Conservation (phyloP, 1,284 basidiomycete species). For the Apiotrichum porosum region DNA sequence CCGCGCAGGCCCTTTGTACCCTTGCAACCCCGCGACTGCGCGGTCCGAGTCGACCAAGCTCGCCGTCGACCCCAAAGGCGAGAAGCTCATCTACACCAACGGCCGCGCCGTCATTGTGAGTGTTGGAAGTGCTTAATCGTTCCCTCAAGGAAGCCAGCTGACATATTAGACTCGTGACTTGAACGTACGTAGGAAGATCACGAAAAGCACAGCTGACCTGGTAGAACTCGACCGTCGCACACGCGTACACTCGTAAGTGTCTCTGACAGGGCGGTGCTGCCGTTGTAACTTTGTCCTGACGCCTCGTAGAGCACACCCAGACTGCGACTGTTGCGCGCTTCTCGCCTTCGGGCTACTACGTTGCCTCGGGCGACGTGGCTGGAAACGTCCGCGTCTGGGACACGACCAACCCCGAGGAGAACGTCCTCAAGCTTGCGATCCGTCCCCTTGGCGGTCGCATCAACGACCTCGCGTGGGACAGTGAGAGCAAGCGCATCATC, state of each 20-base stretch:
- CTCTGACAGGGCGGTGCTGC: neutral
- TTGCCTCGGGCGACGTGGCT: constrained; percentile 75
- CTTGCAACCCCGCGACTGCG: constrained; percentile 68
- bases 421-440: constrained; percentile 76
- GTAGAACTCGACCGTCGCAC: constrained; percentile 30
- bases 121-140: too few relatives aligned
- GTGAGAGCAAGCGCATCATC: constrained; percentile 91
- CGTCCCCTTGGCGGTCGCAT: constrained; percentile 76
- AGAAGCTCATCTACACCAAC: constrained; percentile 80
- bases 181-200: constrained; percentile 47
- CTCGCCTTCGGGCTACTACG: constrained; percentile 92
- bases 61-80: constrained; percentile 63
- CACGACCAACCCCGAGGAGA: constrained; percentile 72
- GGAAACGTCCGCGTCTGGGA: constrained; percentile 93
- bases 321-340: constrained; percentile 84
- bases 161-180: constrained; percentile 58
- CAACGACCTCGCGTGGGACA: constrained; percentile 94
- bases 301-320: constrained; percentile 66
- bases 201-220: constrained; percentile 1
- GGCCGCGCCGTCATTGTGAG: constrained; percentile 79
- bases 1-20: constrained; percentile 57
- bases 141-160: constrained; percentile 6
- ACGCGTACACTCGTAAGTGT: constrained; percentile 44
- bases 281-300: too few relatives aligned
- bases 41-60: constrained; percentile 65